Conservation (phyloP, 2,329 filamentous ascomycete species). For the Penicillium sp. region DNA sequence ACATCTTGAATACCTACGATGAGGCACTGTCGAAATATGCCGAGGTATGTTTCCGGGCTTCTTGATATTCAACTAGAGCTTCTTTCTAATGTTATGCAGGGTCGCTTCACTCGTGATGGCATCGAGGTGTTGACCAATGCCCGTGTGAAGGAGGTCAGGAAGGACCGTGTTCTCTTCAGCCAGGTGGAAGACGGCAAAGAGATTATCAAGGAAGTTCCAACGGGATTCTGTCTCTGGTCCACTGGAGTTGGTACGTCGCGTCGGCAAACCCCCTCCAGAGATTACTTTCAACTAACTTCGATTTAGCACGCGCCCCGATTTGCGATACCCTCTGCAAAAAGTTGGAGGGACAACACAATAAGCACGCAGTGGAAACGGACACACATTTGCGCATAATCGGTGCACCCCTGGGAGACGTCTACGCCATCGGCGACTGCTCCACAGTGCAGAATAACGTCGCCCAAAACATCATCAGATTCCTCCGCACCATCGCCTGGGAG, state of each 20-base stretch:
- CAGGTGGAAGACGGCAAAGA: conserved; percentile 72
- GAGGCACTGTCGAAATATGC: conserved; percentile 90
- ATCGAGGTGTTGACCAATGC: conserved; percentile 91
- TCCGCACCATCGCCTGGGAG: conserved; percentile 86
- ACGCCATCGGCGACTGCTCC: conserved; percentile 91
- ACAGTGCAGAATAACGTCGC: conserved; percentile 97
- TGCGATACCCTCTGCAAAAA: conserved; percentile 72
- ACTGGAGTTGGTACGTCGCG: conserved; percentile 67
- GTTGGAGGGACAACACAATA: conserved; percentile 75
- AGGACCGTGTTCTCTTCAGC: conserved; percentile 82
- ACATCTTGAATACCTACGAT: conserved; percentile 98
- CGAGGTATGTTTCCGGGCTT: conserved; percentile 49
- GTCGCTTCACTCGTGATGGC: conserved; percentile 82
- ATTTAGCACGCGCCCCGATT: conserved; percentile 67
- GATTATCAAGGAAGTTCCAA: conserved; percentile 87
- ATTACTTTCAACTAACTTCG: conserved; percentile 3
- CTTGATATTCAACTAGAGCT: not conserved
- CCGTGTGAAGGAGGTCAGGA: conserved; percentile 79
- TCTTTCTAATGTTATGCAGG: conserved; percentile 32
- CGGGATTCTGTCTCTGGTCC: conserved; percentile 96
- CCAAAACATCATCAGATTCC: conserved; percentile 82
- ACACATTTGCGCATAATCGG: conserved; percentile 85
- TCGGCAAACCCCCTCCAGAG: not conserved
- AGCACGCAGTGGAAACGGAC: conserved; percentile 89
- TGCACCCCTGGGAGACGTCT: conserved; percentile 86